Evolutionary conservation across 2,329 filamentous ascomycete genomes (phyloP).

Genomic region (Arthrobotrys entomopaga): DNA sequence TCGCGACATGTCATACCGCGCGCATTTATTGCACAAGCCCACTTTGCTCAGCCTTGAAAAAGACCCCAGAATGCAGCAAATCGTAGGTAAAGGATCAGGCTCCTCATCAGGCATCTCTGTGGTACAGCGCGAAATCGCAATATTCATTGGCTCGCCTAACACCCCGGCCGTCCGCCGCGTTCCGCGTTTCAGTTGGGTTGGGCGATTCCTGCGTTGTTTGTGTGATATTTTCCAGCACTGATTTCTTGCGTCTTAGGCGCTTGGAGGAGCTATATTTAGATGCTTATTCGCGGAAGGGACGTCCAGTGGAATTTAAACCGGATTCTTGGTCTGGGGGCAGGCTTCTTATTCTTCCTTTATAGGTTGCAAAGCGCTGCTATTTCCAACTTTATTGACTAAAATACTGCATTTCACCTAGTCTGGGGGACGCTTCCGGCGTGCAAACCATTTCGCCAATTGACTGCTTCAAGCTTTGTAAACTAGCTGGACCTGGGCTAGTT

Average conservation of each 20-base stretch:
- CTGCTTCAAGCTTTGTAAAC: no score
- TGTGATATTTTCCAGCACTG: constrained; percentile 29
- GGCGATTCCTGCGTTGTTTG: constrained; percentile 21
- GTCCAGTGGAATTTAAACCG: no score
- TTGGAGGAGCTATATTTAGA: constrained; percentile 36
- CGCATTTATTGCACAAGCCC: constrained; percentile 5
- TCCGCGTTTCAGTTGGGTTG: constrained; percentile 2
- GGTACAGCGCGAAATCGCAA: constrained; percentile 22
- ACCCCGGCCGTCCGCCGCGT: neutral
- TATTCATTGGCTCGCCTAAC: constrained; percentile 47
- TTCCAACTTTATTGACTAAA: no score
- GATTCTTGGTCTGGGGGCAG: no score
- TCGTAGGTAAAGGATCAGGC: constrained; percentile 21
- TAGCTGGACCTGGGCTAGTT: no score
- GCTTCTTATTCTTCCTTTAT: no score
- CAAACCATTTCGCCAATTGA: no score
- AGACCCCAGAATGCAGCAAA: constrained; percentile 1
- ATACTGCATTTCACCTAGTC: no score
- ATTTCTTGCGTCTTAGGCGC: constrained; percentile 4
- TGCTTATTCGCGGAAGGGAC: neutral
- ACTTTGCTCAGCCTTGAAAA: constrained; percentile 37
- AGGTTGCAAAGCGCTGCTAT: no score
- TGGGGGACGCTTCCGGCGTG: no score
- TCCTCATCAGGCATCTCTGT: neutral
- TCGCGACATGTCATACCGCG: constrained; percentile 6